phyloP scores from a whole-genome alignment of 73 alveolate species.

The Paramecium caudatum region DNA sequence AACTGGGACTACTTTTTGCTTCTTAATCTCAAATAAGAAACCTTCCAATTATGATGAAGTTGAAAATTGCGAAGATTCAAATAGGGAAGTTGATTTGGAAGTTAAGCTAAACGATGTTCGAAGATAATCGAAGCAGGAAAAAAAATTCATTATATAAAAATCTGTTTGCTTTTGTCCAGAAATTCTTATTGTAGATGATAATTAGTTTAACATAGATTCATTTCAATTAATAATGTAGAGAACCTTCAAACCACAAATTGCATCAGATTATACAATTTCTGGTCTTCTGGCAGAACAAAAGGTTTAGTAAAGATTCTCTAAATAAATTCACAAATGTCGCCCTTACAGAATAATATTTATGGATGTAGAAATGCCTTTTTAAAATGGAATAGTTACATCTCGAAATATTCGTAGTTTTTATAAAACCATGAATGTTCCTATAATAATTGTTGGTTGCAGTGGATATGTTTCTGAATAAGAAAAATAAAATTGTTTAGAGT shows the following conservation, averaged over 20 bases:
- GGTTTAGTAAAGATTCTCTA: constrained; percentile 39
- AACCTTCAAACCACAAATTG: neutral
- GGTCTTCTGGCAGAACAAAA: constrained; percentile 54
- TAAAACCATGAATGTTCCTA: neutral
- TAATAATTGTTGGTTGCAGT: constrained; percentile 61
- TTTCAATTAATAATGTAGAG: neutral
- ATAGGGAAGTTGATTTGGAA: constrained; percentile 22
- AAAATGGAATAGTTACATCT: constrained; percentile 56
- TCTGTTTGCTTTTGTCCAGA: constrained; percentile 4
- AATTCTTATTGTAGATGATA: constrained; percentile 44
- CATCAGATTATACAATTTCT: constrained; percentile 28
- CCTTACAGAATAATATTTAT: constrained; percentile 52
- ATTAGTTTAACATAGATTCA: constrained; percentile 52
- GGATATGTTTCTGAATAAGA: constrained; percentile 34
- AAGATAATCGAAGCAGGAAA: constrained; percentile 1
- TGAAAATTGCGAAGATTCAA: constrained; percentile 57
- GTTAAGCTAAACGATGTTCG: constrained; percentile 13
- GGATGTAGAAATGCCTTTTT: constrained; percentile 67
- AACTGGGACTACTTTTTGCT: constrained; percentile 39
- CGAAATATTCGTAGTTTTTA: constrained; percentile 15
- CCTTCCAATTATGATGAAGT: neutral
- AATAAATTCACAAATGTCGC: neutral
- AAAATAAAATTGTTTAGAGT: neutral
- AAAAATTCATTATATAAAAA: constrained; percentile 2
- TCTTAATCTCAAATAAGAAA: neutral